Percentiles rank a stretch among this genome's conserved stretches.
Evolutionary conservation across 345 rosid species (phyloP).

Genomic region (Corchorus capsularis): DNA sequence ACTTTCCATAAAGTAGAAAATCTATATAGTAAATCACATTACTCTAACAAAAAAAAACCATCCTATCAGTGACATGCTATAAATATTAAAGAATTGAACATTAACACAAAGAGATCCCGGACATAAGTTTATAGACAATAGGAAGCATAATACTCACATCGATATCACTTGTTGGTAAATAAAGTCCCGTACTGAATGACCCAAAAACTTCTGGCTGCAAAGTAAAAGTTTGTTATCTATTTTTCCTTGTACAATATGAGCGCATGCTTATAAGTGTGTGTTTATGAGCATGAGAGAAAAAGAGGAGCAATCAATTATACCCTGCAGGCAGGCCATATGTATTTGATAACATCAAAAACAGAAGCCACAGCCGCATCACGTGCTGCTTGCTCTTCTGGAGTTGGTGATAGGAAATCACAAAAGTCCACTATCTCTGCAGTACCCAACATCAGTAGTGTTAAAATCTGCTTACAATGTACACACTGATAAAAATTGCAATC

Average conservation of each 20-base stretch:
- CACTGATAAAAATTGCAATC: background rate
- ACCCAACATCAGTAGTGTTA: constrained; percentile 14
- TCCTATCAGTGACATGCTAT: background rate
- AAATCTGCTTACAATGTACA: background rate
- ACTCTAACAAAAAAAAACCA: background rate
- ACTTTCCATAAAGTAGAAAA: background rate
- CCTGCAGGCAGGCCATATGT: constrained; percentile 91
- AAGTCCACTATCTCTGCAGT: constrained; percentile 83
- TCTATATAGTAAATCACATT: background rate
- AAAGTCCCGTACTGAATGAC: constrained; percentile 82
- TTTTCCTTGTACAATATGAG: background rate
- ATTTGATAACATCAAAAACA: constrained; percentile 69
- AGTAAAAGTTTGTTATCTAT: background rate
- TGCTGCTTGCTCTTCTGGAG: constrained; percentile 65
- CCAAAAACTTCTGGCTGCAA: constrained; percentile 87
- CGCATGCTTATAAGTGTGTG: background rate
- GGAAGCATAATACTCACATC: constrained; percentile 62
- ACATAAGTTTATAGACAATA: background rate
- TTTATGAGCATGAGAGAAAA: background rate
- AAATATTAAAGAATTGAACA: background rate
- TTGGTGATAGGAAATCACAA: constrained; percentile 80
- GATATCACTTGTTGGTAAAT: constrained; percentile 93
- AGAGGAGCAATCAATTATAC: constrained; percentile 32
- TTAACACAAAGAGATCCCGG: background rate
- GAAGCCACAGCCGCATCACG: constrained; percentile 59